These are phyloP conservation scores for Tetrapisispora taiwanensis DNA, from an alignment of 805 yeast genomes.

Conservation along the genomic window DNA sequence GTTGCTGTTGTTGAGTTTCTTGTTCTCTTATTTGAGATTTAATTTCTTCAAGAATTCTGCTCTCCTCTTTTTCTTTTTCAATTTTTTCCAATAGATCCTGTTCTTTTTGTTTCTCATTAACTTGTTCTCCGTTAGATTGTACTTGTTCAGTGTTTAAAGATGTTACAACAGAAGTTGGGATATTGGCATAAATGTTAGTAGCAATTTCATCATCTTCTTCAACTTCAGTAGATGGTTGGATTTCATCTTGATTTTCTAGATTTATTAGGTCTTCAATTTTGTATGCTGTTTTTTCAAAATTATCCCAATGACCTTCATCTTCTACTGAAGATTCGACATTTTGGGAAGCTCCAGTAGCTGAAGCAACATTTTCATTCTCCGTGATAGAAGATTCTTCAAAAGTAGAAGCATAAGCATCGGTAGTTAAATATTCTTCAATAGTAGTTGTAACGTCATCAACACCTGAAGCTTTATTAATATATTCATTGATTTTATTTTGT, in stretches of 20 bases:
- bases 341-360: not conserved
- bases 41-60: no score
- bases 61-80: not conserved
- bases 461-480: not conserved
- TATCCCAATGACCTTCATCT: constrained; percentile 1
- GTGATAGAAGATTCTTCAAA: not conserved
- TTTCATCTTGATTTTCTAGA: not conserved
- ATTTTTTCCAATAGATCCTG: not conserved
- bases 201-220: not conserved
- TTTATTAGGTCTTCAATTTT: not conserved
- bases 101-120: not conserved
- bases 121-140: no score
- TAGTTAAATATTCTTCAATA: not conserved
- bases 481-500: not conserved
- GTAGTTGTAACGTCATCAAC: not conserved
- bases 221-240: not conserved
- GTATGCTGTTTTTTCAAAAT: constrained; percentile 1
- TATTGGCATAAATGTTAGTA: not conserved
- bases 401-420: not conserved
- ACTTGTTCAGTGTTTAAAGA: no score
- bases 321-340: not conserved
- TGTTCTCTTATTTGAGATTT: no score
- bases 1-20: not conserved
- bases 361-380: not conserved
- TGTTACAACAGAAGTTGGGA: not conserved